Percentiles rank a stretch among this genome's conserved stretches.
phyloP scores from a whole-genome alignment of 2,329 filamentous ascomycete genomes.

The Curvularia hawaiiensis region DNA sequence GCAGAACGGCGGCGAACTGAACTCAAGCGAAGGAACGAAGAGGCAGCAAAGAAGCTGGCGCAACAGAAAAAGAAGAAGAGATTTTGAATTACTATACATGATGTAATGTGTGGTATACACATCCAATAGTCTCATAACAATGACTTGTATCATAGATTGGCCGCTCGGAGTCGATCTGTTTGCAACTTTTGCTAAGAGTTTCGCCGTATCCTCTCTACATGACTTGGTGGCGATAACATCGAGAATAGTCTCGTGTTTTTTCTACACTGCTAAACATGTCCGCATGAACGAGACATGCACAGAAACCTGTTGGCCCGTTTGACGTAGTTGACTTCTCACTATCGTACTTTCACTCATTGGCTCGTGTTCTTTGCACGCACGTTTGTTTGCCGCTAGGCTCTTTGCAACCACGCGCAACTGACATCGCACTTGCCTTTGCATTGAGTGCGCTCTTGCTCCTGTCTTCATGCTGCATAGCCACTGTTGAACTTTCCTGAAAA shows the following conservation, averaged over 20 bases:
- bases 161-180: neutral
- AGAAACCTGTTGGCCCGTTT: neutral
- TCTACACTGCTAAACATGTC: neutral
- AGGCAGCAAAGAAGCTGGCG: constrained; percentile 58
- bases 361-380: constrained; percentile 10
- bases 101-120: neutral
- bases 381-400: constrained; percentile 9
- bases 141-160: neutral
- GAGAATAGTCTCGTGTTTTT: neutral
- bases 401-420: neutral
- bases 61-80: constrained; percentile 44
- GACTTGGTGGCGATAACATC: neutral
- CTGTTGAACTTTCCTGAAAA: constrained; percentile 16
- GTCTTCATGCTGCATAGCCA: constrained; percentile 3
- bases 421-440: constrained; percentile 2
- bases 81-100: constrained; percentile 24
- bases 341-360: neutral
- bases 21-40: constrained; percentile 61
- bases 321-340: neutral
- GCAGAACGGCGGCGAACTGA: constrained; percentile 62
- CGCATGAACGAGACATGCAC: neutral
- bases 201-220: neutral
- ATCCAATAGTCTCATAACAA: too few species aligned
- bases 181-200: neutral
- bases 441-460: constrained; percentile 9